Evolutionary conservation across 176 grass and related monocot genomes (phyloP), one percentile per base, ranked within the genome.

Genomic region (Zizania latifolia): DNA sequence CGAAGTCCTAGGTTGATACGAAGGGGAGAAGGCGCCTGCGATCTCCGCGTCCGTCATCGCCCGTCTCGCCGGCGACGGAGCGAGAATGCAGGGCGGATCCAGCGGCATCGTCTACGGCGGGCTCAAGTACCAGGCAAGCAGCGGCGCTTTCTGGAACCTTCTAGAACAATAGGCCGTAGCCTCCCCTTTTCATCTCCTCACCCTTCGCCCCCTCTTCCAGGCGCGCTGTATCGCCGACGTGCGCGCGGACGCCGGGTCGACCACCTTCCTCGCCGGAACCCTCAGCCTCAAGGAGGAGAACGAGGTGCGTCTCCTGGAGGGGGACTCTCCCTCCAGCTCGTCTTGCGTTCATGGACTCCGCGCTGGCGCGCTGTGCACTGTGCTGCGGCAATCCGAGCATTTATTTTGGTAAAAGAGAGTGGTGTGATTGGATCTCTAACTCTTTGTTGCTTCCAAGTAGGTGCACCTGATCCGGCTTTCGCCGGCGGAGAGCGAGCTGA

Each of bases 211-310:
- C 21, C 66, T 56, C 48, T 32, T 75, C 60, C 84, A 94, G 95
- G 95, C 89, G 28, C 70, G 95, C 79, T 94, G 95, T 89, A 94
- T 98, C 70, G 57, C 89, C 60, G 90, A 99, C 81, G 84, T 99
- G 62, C 84, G 64, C 27, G 89, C 95, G 55, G 89, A 94, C 75
- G 53, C 77, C 38, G 86, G 81, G 16, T 90, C 84, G 43, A 86
- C 89, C 76, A 90, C 86, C 80, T 99, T 99, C 95, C 89, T 99
- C 79, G 89, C 95, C 31, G 91, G 91, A 21, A 99, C 95, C 26
- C 90, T 97, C 77, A 94, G 91, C 80, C 91, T 99, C 63, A 89
- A 90, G 72, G 95, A 99, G 68, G 95, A 99, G 83, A 94, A 94
- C 82, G 89, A 94, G 91, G 91, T 98, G 15, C 33, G n/a, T 78